Base-by-base conservation (phyloP, 2,329 filamentous ascomycete species). In the Zymoseptoria brevis region DNA sequence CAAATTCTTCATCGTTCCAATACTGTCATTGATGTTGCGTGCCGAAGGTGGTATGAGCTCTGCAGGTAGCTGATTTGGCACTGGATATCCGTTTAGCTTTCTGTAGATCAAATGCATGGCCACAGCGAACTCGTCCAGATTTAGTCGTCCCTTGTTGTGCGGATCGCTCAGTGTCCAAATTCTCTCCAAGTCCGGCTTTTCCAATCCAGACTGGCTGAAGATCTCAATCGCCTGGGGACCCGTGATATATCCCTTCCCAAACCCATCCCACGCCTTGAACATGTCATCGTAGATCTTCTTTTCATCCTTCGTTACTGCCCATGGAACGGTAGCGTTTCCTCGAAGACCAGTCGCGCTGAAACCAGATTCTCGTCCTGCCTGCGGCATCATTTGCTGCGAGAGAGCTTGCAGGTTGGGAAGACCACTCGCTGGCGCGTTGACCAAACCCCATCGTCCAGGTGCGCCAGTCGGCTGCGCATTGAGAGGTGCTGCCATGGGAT, bases 21-120 rank as follows among this genome's bases (percentile, higher is more conserved):
- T 92, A 4, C 94, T 96, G 69, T 92, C 89, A 67, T 87, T 93
- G 69, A 99, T 84, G 74, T 96, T 96, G 64, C 93, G 85, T 9
- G 93, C 96, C 1, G 94, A 97, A 1, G 94, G 94, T 21, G 94
- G 94, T 6, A 97, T 87, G 61, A 99, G 83, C 78, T 99, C 94
- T 0, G 94, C 85, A 8, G 94, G 94, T 9, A 99, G 81, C 51
- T 87, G 87, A 69, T 86, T 89, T 16, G 94, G 94, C 30, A 97
- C 81, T 1, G 93, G 92, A 70, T 97, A 97, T 41, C 93, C 93
- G 69, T 99, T 97, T 56, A 99, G 82, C 73, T 95, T 96, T 68
- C 94, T 84, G 77, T 99, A 99, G 69, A 99, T 99, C 75, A 99
- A 79, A 81, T 99, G 94, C 94, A 99, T 99, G 8, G 92, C 91